Evolutionary conservation across 192 early-diverging fungal species (phyloP).

Genomic region (Umbelopsis sp.): DNA sequence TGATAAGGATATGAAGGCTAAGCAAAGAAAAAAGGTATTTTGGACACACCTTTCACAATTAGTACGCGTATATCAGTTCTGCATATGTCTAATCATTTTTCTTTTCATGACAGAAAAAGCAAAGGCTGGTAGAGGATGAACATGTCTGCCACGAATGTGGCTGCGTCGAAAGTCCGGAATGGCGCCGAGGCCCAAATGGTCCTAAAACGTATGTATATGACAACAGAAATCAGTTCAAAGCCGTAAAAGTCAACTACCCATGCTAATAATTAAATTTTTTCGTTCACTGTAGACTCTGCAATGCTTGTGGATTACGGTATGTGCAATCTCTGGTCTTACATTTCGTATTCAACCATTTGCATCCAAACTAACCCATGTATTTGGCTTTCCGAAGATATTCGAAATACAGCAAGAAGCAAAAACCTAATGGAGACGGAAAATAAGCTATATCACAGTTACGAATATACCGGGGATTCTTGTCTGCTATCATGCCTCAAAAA

Average conservation of each 20-base stretch:
- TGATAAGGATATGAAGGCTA: constrained; percentile 23
- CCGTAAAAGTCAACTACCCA: not conserved
- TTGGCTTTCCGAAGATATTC: not conserved
- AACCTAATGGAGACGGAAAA: constrained; percentile 24
- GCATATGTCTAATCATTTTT: not conserved
- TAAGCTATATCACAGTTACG: not conserved
- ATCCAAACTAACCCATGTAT: not conserved
- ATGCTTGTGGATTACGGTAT: constrained; percentile 52
- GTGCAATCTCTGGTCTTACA: constrained; percentile 20
- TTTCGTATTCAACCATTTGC: not conserved
- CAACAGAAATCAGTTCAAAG: not conserved
- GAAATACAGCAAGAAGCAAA: constrained; percentile 32
- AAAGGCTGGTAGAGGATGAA: constrained; percentile 36
- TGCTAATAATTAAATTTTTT: constrained; percentile 16
- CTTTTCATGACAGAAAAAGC: not conserved
- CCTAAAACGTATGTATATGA: constrained; percentile 47
- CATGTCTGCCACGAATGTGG: constrained; percentile 55
- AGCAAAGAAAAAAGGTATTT: constrained; percentile 25
- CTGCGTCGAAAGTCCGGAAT: constrained; percentile 54
- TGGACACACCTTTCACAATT: not conserved
- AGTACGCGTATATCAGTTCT: not conserved
- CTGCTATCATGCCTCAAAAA: not conserved
- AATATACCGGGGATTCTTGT: not conserved
- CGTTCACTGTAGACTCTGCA: constrained; percentile 38
- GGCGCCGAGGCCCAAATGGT: constrained; percentile 50